Evolutionary conservation across 2,329 filamentous ascomycete species (phyloP), one percentile per base, ranked within the genome.

Genomic region (Trichoderma oligosporum): DNA sequence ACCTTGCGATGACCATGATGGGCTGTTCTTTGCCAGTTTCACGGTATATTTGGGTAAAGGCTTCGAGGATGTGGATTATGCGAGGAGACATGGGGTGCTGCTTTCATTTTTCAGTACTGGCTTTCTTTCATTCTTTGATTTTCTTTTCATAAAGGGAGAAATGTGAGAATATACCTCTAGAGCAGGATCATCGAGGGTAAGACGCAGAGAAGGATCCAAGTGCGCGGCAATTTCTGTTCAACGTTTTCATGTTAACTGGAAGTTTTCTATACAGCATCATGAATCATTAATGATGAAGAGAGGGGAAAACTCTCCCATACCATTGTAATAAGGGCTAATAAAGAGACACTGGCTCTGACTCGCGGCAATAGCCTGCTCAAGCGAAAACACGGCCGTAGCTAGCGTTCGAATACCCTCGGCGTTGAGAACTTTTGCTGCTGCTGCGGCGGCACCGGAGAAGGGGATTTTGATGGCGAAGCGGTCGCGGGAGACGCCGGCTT

Each of bases 281-380:
- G n/a, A n/a, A n/a, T n/a, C n/a, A n/a, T n/a, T n/a, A n/a, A n/a
- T n/a, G n/a, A n/a, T n/a, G n/a, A n/a, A n/a, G n/a, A n/a, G n/a
- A n/a, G n/a, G n/a, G n/a, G n/a, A n/a, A n/a, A n/a, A n/a, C n/a
- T n/a, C n/a, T n/a, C n/a, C n/a, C n/a, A n/a, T n/a, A 64, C 63
- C 61, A 18, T 66, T 64, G 25, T 58, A 64, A 27, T 66, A 65
- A 8, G 62, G 64, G 44, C 64, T 65, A 33, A 66, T 63, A 36
- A 58, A 64, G 4, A 65, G 54, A 49, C 64, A 66, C 11, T 56
- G 47, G 11, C 63, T 57, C 57, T 66, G 64, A 31, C 63, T 65
- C 3, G 64, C 64, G 20, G 64, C 64, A 51, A 66, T 52, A n/a
- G 60, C 64, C 57, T 65, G 64, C 46, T 60, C 53, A 8, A 66